Conservation (phyloP, 257 asterid genomes). For the Striga asiatica region DNA sequence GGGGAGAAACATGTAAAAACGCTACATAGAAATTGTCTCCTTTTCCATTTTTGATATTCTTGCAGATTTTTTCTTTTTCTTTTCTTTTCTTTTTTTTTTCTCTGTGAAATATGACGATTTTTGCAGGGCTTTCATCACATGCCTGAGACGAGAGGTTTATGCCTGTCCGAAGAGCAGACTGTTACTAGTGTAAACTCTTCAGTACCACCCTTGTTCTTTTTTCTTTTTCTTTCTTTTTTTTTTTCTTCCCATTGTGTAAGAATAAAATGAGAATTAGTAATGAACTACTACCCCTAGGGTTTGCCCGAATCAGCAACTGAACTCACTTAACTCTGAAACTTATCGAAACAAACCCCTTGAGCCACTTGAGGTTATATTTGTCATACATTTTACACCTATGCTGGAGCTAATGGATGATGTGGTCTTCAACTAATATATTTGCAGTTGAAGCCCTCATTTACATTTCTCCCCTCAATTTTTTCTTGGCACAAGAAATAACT, state of each 20-base stretch:
- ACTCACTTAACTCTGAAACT: not conserved
- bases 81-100: not conserved
- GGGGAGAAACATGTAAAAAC: constrained; percentile 79
- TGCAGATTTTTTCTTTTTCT: not conserved
- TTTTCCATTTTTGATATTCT: not conserved
- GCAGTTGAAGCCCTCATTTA: too few species aligned
- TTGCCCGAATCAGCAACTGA: not conserved
- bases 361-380: too few species aligned
- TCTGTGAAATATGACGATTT: too few species aligned
- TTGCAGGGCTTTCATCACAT: constrained; percentile 95
- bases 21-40: too few species aligned
- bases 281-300: not conserved
- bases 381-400: too few species aligned
- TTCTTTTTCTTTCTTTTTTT: not conserved
- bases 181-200: constrained; percentile 67
- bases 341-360: too few species aligned
- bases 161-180: constrained; percentile 97
- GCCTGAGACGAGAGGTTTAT: constrained; percentile 97
- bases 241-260: not conserved
- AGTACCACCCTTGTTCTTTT: not conserved
- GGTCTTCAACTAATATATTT: too few species aligned
- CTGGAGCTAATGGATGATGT: too few species aligned
- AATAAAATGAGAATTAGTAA: not conserved
- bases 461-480: too few species aligned
- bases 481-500: too few species aligned